Base-by-base conservation (phyloP, 2,329 filamentous ascomycete species). In the Verticillium isaacii region DNA sequence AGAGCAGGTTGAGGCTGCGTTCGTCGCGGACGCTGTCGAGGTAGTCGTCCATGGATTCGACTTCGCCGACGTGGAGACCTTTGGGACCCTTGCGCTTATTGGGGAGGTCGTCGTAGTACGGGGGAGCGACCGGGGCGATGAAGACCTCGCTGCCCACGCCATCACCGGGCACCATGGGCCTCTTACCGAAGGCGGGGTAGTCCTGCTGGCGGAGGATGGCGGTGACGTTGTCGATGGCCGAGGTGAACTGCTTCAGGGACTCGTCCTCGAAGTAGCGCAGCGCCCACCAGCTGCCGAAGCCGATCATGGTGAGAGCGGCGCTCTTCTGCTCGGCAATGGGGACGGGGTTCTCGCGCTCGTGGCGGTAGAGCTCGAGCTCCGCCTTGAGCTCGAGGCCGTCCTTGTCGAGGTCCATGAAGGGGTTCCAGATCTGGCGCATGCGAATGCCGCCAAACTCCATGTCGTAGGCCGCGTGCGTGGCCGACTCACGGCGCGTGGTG, bases 361-460 rank as follows among this genome's bases (percentile, higher is more conserved):
- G 15, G 50, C 60, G 61, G 11, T 69, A 67, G n/a, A 65, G 57
- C 14, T 68, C 17, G 23, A 73, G 65, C 45, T 71, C 64, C 12
- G 66, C 60, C 3, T 62, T 66, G 0, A 71, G 61, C 36, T 66
- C 60, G 15, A 59, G 55, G 64, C 63, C 67, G 61, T 64, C 57
- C 5, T 61, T 76, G 15, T 71, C 68, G 15, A 75, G 68, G 68
- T 88, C 84, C 29, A 88, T 73, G 72, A 76, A 87, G 0, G 86
- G 86, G 70, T 89, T 85, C 84, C 85, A 89, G 12, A 86, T 70
- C 65, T 86, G 88, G 55, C 82, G 74, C 32, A 88, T 66, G 34
- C 69, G 77, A 2, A 84, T 75, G n/a, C 75, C 77, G 15, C 74
- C 74, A 1, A 76, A 75, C 7, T 73, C 70, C 61, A 82, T 78